Evolutionary conservation across 2,329 filamentous ascomycete species (phyloP), one percentile per base, ranked within the genome.

Genomic region (Cladosporium phlei): DNA sequence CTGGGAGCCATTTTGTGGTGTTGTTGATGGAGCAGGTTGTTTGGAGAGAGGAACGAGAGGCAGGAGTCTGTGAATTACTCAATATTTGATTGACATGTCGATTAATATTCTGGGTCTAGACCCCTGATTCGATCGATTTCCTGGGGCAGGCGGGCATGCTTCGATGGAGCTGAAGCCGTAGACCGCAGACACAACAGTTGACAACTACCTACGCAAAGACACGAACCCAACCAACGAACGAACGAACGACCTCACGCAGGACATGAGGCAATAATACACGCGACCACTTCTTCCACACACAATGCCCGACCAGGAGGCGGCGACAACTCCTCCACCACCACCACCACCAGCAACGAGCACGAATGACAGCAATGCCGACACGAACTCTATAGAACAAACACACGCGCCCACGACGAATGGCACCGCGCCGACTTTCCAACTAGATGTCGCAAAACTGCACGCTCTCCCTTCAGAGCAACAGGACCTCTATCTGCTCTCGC

Each of bases 391-490:
- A 22, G 32, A 37, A 14, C 6, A 6, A 11, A 39, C 37, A 17
- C 16, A 32, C 42, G 16, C 45, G 22, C 37, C 45, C 11, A 30
- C 25, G 6, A 38, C 16, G 28, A 33, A 27, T 35, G 21, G 33
- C 16, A 27, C 29, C 22, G 17, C 12, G 20, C 40, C 45, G 9
- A 21, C 28, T 21, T 47, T 27, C 28, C 55, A 95, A 73, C 86
- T 98, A 66, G 90, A 98, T 64, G 72, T 95, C 57, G 73, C 83
- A 60, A 95, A 95, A 75, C 82, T 98, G 38, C 85, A 95, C 68
- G 78, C 86, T 43, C 80, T 97, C 37, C 88, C 91, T 33, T 82
- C 87, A 45, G 93, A 98, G 70, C 93, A 98, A 67, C 93, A 98
- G 69, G 90, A 96, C 61, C 80, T 98, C 10, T 94, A 93, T 67